Base-by-base conservation (phyloP, 163 green algal genomes). In the Scenedesmus sp. region DNA sequence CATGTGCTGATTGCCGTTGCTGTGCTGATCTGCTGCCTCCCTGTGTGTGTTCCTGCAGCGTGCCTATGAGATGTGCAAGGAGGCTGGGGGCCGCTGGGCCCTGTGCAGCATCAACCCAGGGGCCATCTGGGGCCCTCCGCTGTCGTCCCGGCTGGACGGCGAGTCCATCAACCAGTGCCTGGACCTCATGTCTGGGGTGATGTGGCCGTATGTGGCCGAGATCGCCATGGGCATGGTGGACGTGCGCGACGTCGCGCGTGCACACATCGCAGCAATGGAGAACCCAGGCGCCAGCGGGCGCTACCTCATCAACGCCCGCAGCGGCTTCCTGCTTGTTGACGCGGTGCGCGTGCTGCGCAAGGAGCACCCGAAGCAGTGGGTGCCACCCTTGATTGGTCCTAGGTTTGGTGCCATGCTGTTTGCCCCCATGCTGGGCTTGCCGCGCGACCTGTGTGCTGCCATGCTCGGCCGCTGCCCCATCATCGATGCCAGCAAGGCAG, bases 191-290 rank as follows among this genome's bases (percentile, higher is more conserved):
- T 86, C 61, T 9, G 88, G 88, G 44, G 73, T 76, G n/a, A 76
- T 90, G 81, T 93, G 91, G 91, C 91, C 91, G 2, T 90, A 49
- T 33, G 86, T 51, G 16, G 76, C 87, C 37, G 42, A 81, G 26
- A 91, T 87, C 13, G 87, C 56, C 1, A 83, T 82, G 53, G 87
- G 87, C 20, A 42, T 93, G 33, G 91, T 95, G 24, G 94, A 96
- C n/a, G 89, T 96, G 30, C 90, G 93, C n/a, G 94, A 96, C 59
- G 94, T 96, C 44, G 94, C 94, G 0, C 90, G 89, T 0, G 94
- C 92, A 15, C 94, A 96, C 89, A 86, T 65, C 20, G 76, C 93
- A 43, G 94, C 94, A 3, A 93, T 94, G 90, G 76, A 94, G 56
- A 90, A 56, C 40, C 91, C 93, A 0, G 43, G 43, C 3, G 94